A percentile compares a stretch with the other conserved stretches of the same genome.
Conservation (phyloP, 2,329 filamentous ascomycete species). For the Fusarium irregulare region DNA sequence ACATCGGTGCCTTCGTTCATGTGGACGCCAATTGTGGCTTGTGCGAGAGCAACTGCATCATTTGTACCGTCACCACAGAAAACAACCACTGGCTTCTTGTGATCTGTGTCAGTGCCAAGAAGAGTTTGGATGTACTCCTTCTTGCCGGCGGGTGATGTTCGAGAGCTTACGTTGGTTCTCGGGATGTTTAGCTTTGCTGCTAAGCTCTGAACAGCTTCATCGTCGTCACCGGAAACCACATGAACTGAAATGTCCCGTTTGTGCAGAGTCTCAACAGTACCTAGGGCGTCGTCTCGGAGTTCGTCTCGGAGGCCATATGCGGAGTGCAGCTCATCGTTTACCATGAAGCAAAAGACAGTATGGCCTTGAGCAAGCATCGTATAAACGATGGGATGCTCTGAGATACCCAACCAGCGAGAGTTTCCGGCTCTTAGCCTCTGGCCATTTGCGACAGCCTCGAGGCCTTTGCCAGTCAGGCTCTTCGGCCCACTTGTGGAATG, state of each 20-base stretch:
- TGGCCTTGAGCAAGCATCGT: conserved; percentile 50
- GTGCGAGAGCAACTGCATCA: conserved; percentile 77
- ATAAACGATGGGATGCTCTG: conserved; percentile 49
- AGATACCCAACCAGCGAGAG: conserved; percentile 58
- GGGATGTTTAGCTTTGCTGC: conserved; percentile 57
- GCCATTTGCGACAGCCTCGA: conserved; percentile 52
- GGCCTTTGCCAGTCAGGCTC: conserved; percentile 58
- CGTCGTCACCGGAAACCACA: conserved; percentile 65
- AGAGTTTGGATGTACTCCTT: conserved; percentile 57
- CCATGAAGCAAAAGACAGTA: conserved; percentile 61
- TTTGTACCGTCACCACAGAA: conserved; percentile 86
- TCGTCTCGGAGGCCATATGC: conserved; percentile 61
- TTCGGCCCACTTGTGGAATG: conserved; percentile 48
- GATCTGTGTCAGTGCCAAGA: conserved; percentile 33
- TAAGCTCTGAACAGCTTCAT: conserved; percentile 58
- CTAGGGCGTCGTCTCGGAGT: conserved; percentile 56
- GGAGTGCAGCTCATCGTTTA: conserved; percentile 52
- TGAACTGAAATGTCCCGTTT: conserved; percentile 57
- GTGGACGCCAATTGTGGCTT: conserved; percentile 77
- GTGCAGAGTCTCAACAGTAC: conserved; percentile 52
- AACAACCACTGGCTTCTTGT: conserved; percentile 60
- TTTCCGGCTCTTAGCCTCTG: conserved; percentile 60
- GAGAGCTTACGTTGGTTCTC: conserved; percentile 52
- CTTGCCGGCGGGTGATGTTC: conserved; percentile 60
- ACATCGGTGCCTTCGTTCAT: conserved; percentile 72